Conservation (phyloP, 2,329 filamentous ascomycete species). For the Fusarium sambucinum region DNA sequence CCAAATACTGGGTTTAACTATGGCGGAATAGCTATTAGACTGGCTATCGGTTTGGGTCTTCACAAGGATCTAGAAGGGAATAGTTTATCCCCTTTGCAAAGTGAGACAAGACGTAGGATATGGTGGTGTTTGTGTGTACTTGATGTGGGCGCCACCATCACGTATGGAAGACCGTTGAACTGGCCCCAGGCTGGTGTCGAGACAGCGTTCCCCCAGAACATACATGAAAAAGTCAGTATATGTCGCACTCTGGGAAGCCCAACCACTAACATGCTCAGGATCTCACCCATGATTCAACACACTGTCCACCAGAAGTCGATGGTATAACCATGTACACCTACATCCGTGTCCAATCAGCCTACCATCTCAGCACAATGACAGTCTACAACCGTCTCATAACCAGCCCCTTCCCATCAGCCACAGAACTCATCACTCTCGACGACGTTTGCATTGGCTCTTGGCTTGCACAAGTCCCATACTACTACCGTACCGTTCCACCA, state of each 20-base stretch:
- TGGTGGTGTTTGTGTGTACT: conserved; percentile 36
- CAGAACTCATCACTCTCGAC: conserved; percentile 27
- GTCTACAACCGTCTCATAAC: conserved; percentile 37
- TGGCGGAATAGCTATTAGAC: conserved; percentile 17
- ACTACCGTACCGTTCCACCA: conserved; percentile 8
- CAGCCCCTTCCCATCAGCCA: conserved; percentile 31
- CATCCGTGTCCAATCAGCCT: conserved; percentile 30
- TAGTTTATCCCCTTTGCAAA: conserved; percentile 13
- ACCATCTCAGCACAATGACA: conserved; percentile 34
- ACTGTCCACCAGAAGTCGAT: conserved; percentile 22
- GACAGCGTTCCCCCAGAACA: conserved; percentile 25
- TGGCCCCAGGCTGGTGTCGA: conserved; percentile 32
- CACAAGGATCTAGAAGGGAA: conserved; percentile 25
- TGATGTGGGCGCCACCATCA: conserved; percentile 28
- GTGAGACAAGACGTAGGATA: conserved; percentile 26
- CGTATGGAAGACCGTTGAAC: conserved; percentile 29
- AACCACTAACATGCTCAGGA: conserved; percentile 6
- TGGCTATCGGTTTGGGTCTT: conserved; percentile 23
- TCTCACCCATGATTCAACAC: conserved; percentile 14
- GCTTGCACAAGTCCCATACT: conserved; percentile 31
- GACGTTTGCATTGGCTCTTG: conserved; percentile 33
- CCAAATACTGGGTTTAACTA: conserved; percentile 32
- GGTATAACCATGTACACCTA: conserved; percentile 32
- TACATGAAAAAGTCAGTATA: conserved; percentile 22
- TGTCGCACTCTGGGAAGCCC: rapidly evolving